phyloP scores from a whole-genome alignment of 768 basidiomycete genomes.

The Rubroboletus pulcherrimus region DNA sequence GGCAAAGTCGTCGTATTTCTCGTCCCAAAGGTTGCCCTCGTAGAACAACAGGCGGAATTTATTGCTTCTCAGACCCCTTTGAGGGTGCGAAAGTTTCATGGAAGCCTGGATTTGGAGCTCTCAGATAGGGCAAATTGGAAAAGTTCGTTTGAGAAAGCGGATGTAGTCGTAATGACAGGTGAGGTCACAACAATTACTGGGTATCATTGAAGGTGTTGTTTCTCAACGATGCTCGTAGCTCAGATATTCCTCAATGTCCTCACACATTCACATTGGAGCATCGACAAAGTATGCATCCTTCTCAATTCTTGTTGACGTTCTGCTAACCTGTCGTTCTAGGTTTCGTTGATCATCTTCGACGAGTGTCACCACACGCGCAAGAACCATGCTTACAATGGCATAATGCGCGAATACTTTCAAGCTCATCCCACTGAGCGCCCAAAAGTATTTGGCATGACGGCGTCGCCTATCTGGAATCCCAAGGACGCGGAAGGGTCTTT shows the following conservation, averaged over 20 bases:
- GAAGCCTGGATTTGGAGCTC: constrained; percentile 67
- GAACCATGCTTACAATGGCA: constrained; percentile 54
- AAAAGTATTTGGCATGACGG: constrained; percentile 92
- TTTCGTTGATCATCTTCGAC: constrained; percentile 54
- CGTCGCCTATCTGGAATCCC: constrained; percentile 82
- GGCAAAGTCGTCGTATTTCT: constrained; percentile 74
- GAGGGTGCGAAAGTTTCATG: constrained; percentile 65
- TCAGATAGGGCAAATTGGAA: constrained; percentile 66
- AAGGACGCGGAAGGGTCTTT: constrained; percentile 65
- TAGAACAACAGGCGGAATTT: constrained; percentile 75
- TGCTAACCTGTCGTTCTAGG: constrained; percentile 30
- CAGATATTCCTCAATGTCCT: constrained; percentile 80
- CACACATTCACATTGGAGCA: constrained; percentile 77
- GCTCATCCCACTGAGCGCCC: constrained; percentile 46
- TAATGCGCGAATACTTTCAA: constrained; percentile 57
- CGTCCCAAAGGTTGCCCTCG: constrained; percentile 81
- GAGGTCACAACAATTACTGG: constrained; percentile 13
- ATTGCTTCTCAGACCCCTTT: constrained; percentile 62
- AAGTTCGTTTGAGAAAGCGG: constrained; percentile 54
- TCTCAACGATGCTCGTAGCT: constrained; percentile 39
- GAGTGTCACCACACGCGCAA: constrained; percentile 57
- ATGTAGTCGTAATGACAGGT: constrained; percentile 89
- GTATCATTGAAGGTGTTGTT: not conserved
- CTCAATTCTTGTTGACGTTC: not conserved
- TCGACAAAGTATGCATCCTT: constrained; percentile 46